Conservation (phyloP, 148 eudicot species). For the Rhododendron griersonianum region DNA sequence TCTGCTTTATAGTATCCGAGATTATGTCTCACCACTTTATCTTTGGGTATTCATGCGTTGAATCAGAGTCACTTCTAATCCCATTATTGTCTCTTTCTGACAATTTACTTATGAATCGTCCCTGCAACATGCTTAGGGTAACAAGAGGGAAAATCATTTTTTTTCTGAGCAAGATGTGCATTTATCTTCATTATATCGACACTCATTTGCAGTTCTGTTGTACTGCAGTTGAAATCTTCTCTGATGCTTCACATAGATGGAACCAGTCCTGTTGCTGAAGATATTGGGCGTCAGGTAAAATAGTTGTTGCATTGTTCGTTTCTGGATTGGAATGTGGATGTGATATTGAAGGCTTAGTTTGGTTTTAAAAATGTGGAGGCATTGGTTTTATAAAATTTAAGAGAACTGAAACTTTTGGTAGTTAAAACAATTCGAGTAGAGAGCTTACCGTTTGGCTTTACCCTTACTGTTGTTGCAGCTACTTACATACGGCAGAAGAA, state of each 20-base stretch:
- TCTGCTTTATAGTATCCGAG: not conserved
- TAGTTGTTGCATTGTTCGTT: not conserved
- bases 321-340: not conserved
- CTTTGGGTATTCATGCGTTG: not conserved
- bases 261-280: slow-evolving; percentile 87
- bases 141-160: not conserved
- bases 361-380: not conserved
- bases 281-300: slow-evolving; percentile 92
- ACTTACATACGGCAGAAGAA: slow-evolving; percentile 90
- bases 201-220: not conserved
- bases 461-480: slow-evolving; percentile 49
- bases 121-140: not conserved
- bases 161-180: not conserved
- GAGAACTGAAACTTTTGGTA: not conserved
- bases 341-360: not conserved
- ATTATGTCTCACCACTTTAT: not conserved
- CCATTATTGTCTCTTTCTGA: not conserved
- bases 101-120: not conserved
- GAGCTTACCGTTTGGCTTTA: not conserved
- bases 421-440: not conserved
- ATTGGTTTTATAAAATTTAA: not conserved
- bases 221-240: slow-evolving; percentile 75
- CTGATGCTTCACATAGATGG: slow-evolving; percentile 89
- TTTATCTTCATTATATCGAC: not conserved
- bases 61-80: not conserved